phyloP scores from a whole-genome alignment of 139 green algal genomes.

The Volvox reticuliferus region DNA sequence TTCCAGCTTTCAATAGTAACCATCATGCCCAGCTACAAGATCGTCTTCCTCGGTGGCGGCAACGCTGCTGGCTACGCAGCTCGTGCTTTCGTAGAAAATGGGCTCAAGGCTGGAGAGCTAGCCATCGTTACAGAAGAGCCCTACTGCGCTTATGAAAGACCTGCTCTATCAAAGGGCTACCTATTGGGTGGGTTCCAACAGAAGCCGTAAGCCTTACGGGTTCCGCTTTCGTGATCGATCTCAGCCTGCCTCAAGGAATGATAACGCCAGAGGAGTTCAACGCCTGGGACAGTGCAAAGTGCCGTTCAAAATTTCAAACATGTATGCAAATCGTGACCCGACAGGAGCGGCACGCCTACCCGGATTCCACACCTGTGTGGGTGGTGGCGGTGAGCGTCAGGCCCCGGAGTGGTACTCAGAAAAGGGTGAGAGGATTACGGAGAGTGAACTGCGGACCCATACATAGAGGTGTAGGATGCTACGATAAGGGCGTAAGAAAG shows the following conservation, averaged over 20 bases:
- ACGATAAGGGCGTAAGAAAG: too few species aligned
- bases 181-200: slow-evolving; percentile 62
- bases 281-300: too few species aligned
- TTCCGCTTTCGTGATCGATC: too few species aligned
- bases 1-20: not conserved
- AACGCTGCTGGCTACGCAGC: slow-evolving; percentile 84
- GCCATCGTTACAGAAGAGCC: slow-evolving; percentile 81
- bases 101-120: slow-evolving; percentile 68
- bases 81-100: slow-evolving; percentile 69
- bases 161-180: slow-evolving; percentile 93
- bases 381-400: slow-evolving; percentile 88
- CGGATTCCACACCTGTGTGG: slow-evolving; percentile 96
- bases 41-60: slow-evolving; percentile 77
- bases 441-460: too few species aligned
- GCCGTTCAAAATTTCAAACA: too few species aligned
- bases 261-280: too few species aligned
- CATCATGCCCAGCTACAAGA: slow-evolving; percentile 15
- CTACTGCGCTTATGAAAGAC: slow-evolving; percentile 90
- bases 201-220: too few species aligned
- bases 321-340: not conserved
- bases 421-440: slow-evolving; percentile 64
- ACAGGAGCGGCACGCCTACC: slow-evolving; percentile 83
- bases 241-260: too few species aligned
- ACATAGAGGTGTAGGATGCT: too few species aligned
- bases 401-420: slow-evolving; percentile 84